Base-by-base conservation (phyloP, 495 filamentous ascomycete species). In the Penicillium lagena region DNA sequence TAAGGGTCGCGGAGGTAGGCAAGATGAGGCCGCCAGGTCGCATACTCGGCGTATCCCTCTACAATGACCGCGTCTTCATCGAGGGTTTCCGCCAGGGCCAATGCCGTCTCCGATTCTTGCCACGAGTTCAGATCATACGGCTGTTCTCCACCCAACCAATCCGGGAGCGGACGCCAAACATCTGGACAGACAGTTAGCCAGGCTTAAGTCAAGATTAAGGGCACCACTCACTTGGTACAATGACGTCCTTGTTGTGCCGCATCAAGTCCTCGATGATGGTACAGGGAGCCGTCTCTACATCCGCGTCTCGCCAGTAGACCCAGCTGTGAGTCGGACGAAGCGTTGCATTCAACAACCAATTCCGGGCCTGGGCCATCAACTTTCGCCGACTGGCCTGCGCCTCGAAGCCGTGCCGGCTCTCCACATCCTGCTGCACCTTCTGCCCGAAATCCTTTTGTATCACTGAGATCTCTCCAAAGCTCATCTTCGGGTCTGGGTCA, bases 361-460 rank as follows among this genome's bases (percentile, higher is more conserved):
- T 99, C 46, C 94, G 77, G 10, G 94, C 94, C 67, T 96, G 89
- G 4, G 94, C 94, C 94, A 99, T 99, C 54, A 90, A 74, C 68
- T 99, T 99, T 52, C 94, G 81, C 50, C 94, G 75, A 48, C 81
- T 85, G 9, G 94, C 94, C 65, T 99, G 94, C 6, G 94, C 94
- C 9, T 93, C 93, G 56, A 99, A 99, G 13, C 94, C 94, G 62
- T 99, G 94, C 36, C 94, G 82, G 63, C 89, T 95, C 70, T 97
- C 94, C 22, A 97, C 90, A 63, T 97, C 93, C 66, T 99, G 94
- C 48, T 93, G 88, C 43, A 99, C 93, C 60, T 90, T 89, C 60
- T 99, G 94, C 2, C 94, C 94, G 63, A 99, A 99, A 63, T 99
- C 93, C 67, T 99, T 99, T 70, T 97, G 87, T 47, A 99, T 90